These are phyloP conservation scores for Linnemannia elongata DNA, from an alignment of 192 early-diverging fungal species.

Conservation along the genomic window DNA sequence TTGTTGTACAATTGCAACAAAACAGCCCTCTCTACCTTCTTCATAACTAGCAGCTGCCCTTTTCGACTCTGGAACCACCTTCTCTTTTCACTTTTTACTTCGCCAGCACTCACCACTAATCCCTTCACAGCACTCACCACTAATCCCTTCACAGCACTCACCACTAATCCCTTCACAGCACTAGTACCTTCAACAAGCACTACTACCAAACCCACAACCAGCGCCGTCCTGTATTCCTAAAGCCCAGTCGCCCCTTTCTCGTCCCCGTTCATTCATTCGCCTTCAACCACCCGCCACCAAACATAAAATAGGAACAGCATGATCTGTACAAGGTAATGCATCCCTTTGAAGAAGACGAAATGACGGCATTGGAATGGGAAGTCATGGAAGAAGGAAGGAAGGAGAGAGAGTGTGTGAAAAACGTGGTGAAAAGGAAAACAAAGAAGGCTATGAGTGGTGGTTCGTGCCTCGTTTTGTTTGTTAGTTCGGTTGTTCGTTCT, in stretches of 20 bases:
- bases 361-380: neutral
- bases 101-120: neutral
- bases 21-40: neutral
- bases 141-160: too few relatives aligned
- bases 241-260: too few relatives aligned
- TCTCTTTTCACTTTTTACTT: neutral
- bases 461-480: neutral
- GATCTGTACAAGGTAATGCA: constrained; percentile 6
- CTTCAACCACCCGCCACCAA: neutral
- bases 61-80: neutral
- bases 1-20: neutral
- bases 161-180: too few relatives aligned
- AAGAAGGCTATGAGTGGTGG: neutral
- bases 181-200: too few relatives aligned
- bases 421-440: neutral
- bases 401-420: neutral
- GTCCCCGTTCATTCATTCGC: neutral
- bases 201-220: too few relatives aligned
- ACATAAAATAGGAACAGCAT: neutral
- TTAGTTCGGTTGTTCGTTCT: neutral
- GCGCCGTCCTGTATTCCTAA: too few relatives aligned
- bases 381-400: neutral
- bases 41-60: neutral
- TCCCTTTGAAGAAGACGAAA: neutral
- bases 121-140: too few relatives aligned